Conservation (phyloP, 2,329 filamentous ascomycete species). For the Hymenotorrendiella dingleyae region DNA sequence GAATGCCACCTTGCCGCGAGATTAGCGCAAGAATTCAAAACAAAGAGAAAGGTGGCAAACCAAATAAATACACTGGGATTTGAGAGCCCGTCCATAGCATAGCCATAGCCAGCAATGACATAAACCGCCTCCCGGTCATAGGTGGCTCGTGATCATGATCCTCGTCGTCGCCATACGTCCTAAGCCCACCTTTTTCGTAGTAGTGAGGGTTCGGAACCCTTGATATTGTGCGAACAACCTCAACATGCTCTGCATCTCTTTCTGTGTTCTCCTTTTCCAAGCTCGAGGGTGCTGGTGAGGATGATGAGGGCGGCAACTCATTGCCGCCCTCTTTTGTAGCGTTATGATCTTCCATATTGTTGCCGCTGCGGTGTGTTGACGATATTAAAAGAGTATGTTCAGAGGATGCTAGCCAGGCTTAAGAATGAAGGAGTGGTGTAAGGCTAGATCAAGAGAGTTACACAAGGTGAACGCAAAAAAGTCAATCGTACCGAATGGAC, state of each 20-base stretch:
- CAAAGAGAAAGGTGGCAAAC: constrained; percentile 24
- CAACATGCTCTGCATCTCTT: constrained; percentile 11
- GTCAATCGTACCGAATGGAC: no score
- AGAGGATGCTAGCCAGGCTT: no score
- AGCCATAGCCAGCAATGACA: constrained; percentile 52
- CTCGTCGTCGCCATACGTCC: constrained; percentile 41
- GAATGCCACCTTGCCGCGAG: no score
- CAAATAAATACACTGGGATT: constrained; percentile 49
- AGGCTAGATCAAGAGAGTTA: no score
- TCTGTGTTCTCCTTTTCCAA: constrained; percentile 15
- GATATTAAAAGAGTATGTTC: no score
- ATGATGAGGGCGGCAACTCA: no score
- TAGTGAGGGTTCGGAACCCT: constrained; percentile 20
- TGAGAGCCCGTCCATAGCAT: constrained; percentile 57
- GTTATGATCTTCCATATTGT: no score
- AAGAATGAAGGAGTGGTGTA: no score
- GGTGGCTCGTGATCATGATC: constrained; percentile 42
- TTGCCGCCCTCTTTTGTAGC: no score
- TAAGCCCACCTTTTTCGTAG: constrained; percentile 30
- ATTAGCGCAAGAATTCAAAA: constrained; percentile 46
- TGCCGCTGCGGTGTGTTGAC: no score
- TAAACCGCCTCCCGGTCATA: constrained; percentile 51
- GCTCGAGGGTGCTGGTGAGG: constrained; percentile 11
- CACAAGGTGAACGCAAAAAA: no score
- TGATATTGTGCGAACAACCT: constrained; percentile 20